A percentile compares a stretch with the other conserved stretches of the same genome.
These are phyloP conservation scores for Coemansia sp. DNA, from an alignment of 192 early-diverging fungal species.

Conservation along the genomic window DNA sequence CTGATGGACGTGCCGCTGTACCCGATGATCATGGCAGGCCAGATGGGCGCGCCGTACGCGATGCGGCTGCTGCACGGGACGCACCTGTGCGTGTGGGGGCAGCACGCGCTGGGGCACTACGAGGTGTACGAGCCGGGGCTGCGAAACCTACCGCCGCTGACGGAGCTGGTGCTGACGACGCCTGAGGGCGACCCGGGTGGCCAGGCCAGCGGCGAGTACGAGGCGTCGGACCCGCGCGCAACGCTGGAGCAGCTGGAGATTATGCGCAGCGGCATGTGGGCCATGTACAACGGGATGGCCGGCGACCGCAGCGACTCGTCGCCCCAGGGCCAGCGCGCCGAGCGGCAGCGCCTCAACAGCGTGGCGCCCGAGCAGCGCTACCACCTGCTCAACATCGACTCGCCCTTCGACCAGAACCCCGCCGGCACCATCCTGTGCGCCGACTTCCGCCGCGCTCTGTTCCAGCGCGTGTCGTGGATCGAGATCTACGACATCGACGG, in stretches of 20 bases:
- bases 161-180: conserved; percentile 17
- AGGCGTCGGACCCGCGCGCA: conserved; percentile 8
- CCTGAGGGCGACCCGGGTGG: not conserved
- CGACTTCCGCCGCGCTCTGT: conserved; percentile 34
- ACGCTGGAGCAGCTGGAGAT: conserved; percentile 30
- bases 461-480: conserved; percentile 12
- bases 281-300: conserved; percentile 37
- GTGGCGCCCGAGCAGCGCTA: conserved; percentile 34
- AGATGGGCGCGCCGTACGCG: conserved; percentile 42
- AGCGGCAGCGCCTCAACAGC: conserved; percentile 15
- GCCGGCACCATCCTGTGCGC: conserved; percentile 29
- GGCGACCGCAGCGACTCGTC: conserved; percentile 16
- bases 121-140: conserved; percentile 48
- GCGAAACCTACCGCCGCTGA: conserved; percentile 34
- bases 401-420: conserved; percentile 19
- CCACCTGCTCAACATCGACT: conserved; percentile 45
- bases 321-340: conserved; percentile 19
- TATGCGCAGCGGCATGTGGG: conserved; percentile 27
- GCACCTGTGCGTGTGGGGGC: conserved; percentile 51
- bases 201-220: not conserved
- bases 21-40: conserved; percentile 34
- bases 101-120: conserved; percentile 43
- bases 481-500: conserved; percentile 25
- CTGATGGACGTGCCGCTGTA: conserved; percentile 45
- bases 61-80: conserved; percentile 51